Conservation (phyloP, 1,139 yeast genomes). For the Nadsonia commutata region DNA sequence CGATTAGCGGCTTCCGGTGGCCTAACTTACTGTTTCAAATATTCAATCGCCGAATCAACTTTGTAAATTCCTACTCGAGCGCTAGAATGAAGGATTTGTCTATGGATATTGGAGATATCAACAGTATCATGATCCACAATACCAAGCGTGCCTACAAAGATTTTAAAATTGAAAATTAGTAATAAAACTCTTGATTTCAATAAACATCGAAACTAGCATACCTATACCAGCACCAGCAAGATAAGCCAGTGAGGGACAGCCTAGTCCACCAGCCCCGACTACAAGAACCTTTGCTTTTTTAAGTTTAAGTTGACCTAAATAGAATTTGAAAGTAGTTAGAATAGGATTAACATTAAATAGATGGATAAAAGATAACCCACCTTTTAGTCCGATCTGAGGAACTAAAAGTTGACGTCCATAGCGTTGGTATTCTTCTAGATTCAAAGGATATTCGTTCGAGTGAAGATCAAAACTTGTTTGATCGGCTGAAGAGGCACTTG, state of each 20-base stretch:
- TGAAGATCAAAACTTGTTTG: not conserved
- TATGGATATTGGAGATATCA: conserved; percentile 70
- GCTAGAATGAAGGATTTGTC: conserved; percentile 73
- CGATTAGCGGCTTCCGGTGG: too few species aligned
- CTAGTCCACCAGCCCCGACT: conserved; percentile 94
- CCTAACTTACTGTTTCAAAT: conserved; percentile 25
- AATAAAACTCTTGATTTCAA: not conserved
- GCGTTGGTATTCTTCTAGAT: conserved; percentile 53
- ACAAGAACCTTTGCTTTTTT: conserved; percentile 50
- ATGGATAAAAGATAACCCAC: conserved; percentile 16
- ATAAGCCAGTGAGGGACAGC: conserved; percentile 82
- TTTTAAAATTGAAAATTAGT: not conserved
- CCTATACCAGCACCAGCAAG: conserved; percentile 86
- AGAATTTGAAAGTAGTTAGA: not conserved
- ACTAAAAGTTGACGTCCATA: conserved; percentile 96
- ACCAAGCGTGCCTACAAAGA: conserved; percentile 34
- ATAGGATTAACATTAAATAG: not conserved
- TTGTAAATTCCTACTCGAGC: conserved; percentile 53
- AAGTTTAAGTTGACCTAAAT: conserved; percentile 44
- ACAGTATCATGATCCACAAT: conserved; percentile 80
- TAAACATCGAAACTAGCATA: not conserved
- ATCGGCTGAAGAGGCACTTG: not conserved
- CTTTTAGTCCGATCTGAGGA: conserved; percentile 48
- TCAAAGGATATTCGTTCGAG: conserved; percentile 3
- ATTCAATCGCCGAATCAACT: conserved; percentile 59